These are phyloP conservation scores for Mycena capillaripes DNA, from an alignment of 768 basidiomycete genomes.

Conservation along the genomic window DNA sequence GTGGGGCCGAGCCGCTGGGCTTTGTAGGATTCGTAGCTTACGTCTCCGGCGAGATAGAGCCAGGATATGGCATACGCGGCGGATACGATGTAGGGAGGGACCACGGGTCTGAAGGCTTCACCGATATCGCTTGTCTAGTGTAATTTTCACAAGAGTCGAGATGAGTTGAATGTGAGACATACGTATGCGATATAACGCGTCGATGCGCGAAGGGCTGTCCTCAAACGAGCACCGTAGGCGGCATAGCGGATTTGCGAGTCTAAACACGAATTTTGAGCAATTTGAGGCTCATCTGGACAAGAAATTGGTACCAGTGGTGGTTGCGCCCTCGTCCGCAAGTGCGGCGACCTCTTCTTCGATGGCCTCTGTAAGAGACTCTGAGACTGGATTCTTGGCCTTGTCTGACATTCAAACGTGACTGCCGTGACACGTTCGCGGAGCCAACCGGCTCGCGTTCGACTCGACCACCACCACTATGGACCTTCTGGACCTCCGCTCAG, in stretches of 20 bases:
- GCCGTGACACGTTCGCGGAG: neutral
- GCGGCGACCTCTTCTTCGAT: slow-evolving; percentile 65
- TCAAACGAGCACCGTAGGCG: slow-evolving; percentile 83
- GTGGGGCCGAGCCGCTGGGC: slow-evolving; percentile 77
- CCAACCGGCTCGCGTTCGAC: no score
- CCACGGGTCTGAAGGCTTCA: slow-evolving; percentile 86
- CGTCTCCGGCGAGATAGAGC: slow-evolving; percentile 85
- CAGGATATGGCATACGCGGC: slow-evolving; percentile 88
- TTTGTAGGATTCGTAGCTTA: slow-evolving; percentile 87
- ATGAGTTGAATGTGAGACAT: slow-evolving; percentile 41
- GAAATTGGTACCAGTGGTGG: no score
- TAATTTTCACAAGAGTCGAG: slow-evolving; percentile 33
- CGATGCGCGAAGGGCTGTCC: slow-evolving; percentile 80
- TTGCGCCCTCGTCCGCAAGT: slow-evolving; percentile 74
- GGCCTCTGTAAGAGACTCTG: slow-evolving; percentile 47
- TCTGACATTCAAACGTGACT: slow-evolving; percentile 19
- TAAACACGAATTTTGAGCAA: no score
- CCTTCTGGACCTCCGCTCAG: neutral
- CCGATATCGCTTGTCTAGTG: slow-evolving; percentile 84
- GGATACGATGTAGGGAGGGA: slow-evolving; percentile 77
- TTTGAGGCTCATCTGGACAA: no score
- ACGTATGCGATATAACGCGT: slow-evolving; percentile 86
- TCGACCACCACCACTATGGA: slow-evolving; percentile 14
- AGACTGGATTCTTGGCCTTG: slow-evolving; percentile 50
- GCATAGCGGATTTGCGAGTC: slow-evolving; percentile 80